phyloP scores from a whole-genome alignment of 768 basidiomycete species.

The Piloderma croceum region DNA sequence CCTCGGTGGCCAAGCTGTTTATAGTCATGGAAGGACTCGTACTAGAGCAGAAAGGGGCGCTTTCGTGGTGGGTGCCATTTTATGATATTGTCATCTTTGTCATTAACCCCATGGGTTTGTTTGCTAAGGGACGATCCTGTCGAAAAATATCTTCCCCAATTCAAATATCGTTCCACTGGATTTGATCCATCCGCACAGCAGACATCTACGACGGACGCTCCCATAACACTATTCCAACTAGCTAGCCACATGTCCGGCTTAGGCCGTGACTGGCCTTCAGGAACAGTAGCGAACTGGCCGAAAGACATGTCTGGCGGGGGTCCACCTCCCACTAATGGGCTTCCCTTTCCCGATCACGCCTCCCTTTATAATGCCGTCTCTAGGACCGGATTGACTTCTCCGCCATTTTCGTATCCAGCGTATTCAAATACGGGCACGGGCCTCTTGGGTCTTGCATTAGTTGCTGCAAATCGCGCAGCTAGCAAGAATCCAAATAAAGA shows the following conservation, averaged over 20 bases:
- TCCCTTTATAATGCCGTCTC: conserved; percentile 23
- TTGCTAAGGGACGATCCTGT: conserved; percentile 38
- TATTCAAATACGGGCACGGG: conserved; percentile 39
- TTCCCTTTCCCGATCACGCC: conserved; percentile 29
- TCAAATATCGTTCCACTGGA: conserved; percentile 19
- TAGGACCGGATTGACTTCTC: conserved; percentile 20
- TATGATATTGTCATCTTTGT: too few species aligned
- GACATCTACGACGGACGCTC: not conserved
- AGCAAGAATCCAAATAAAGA: conserved; percentile 6
- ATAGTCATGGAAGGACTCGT: conserved; percentile 31
- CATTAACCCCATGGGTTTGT: too few species aligned
- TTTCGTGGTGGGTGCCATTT: conserved; percentile 21
- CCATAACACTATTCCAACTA: conserved; percentile 24
- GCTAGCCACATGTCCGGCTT: conserved; percentile 27
- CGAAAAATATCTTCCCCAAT: conserved; percentile 23
- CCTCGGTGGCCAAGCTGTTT: conserved; percentile 37
- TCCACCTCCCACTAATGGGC: conserved; percentile 33
- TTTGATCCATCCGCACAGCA: conserved; percentile 14
- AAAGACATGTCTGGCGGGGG: conserved; percentile 27
- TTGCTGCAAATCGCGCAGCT: conserved; percentile 27
- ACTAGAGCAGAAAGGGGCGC: conserved; percentile 28
- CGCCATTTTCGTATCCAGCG: conserved; percentile 30
- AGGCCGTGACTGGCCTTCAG: conserved; percentile 20
- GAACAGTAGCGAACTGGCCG: conserved; percentile 34
- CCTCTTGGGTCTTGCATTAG: conserved; percentile 30